Evolutionary conservation across 257 asterid species (phyloP).

Genomic region (Primulina tabacum): DNA sequence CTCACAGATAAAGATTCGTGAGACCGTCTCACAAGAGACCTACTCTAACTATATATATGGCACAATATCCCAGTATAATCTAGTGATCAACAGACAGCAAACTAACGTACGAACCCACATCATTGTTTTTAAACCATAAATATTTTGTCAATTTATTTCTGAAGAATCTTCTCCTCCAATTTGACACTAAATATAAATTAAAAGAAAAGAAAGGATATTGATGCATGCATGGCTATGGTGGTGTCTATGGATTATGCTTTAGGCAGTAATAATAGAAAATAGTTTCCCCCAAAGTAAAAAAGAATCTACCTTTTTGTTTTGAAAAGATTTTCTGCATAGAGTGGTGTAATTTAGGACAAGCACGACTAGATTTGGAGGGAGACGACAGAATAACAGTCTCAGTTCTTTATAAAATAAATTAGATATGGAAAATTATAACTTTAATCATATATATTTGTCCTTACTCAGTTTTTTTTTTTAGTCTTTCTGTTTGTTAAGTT

Average conservation of each 20-base stretch:
- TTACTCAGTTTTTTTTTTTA: too few relatives aligned
- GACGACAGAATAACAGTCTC: neutral
- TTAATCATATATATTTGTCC: too few relatives aligned
- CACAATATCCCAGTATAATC: too few relatives aligned
- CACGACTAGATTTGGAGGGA: neutral
- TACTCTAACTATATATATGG: too few relatives aligned
- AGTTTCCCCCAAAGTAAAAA: conserved; percentile 33
- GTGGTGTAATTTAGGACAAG: neutral
- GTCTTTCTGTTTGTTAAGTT: too few relatives aligned
- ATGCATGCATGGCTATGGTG: conserved; percentile 16
- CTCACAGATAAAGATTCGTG: too few relatives aligned
- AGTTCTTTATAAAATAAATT: too few relatives aligned
- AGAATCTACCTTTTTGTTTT: conserved; percentile 41
- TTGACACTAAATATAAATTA: too few relatives aligned
- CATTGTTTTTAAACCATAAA: neutral
- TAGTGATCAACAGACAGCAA: too few relatives aligned
- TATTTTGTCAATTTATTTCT: neutral
- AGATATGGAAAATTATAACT: too few relatives aligned
- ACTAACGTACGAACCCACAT: too few relatives aligned
- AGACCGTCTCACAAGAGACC: too few relatives aligned
- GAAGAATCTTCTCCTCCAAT: neutral
- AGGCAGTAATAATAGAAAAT: conserved; percentile 32
- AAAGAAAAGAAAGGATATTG: neutral
- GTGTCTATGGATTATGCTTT: conserved; percentile 24
- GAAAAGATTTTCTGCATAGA: conserved; percentile 38